Conservation (phyloP, 495 filamentous ascomycete genomes). For the Xylaria venustula region DNA sequence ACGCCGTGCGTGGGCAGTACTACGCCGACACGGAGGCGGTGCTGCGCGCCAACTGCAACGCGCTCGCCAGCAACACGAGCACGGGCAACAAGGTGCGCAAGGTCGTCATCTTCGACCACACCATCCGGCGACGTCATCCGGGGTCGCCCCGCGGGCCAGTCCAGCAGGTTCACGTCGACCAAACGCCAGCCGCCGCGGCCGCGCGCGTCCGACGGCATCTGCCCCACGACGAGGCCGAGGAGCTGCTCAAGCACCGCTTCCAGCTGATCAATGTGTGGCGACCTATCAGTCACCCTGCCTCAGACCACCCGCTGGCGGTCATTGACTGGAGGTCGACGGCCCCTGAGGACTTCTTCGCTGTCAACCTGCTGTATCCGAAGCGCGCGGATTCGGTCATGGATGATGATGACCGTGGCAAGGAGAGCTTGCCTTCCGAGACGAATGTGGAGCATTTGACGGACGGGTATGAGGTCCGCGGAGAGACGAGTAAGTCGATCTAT, state of each 20-base stretch:
- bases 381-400: conserved; percentile 37
- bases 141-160: conserved; percentile 63
- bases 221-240: conserved; percentile 49
- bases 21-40: conserved; percentile 79
- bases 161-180: conserved; percentile 75
- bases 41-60: conserved; percentile 42
- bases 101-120: conserved; percentile 84
- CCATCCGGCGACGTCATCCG: conserved; percentile 62
- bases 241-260: conserved; percentile 57
- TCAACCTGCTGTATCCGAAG: conserved; percentile 73
- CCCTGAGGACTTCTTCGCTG: conserved; percentile 62
- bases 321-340: conserved; percentile 61
- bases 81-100: conserved; percentile 41
- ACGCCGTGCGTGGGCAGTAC: conserved; percentile 61
- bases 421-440: conserved; percentile 36
- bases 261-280: conserved; percentile 88
- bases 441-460: conserved; percentile 30
- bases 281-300: conserved; percentile 65
- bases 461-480: conserved; percentile 45
- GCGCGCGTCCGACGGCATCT: conserved; percentile 67
- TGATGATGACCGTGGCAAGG: conserved; percentile 32
- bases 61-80: conserved; percentile 49
- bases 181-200: conserved; percentile 63
- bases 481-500: conserved; percentile 14
- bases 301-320: conserved; percentile 66